Percentiles rank a stretch among this genome's conserved stretches.
Evolutionary conservation across 345 rosid genomes (phyloP).

Genomic region (Citrus maxima): DNA sequence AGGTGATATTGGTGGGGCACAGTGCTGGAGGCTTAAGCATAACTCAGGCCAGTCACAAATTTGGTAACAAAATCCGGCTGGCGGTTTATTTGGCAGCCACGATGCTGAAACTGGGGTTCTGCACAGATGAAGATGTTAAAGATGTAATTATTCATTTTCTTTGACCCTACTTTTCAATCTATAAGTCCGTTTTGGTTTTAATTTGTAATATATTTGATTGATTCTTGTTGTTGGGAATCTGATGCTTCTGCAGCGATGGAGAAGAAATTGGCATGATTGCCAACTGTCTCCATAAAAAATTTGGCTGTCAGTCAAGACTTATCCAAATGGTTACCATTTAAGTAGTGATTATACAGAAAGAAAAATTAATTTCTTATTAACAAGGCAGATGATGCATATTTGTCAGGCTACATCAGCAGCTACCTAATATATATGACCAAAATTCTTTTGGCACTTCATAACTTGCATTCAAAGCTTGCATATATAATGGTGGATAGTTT

Average conservation of each 20-base stretch:
- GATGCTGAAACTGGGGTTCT: constrained; percentile 65
- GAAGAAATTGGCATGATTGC: neutral
- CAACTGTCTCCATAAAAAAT: constrained; percentile 13
- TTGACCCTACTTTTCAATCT: neutral
- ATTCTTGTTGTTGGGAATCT: constrained; percentile 6
- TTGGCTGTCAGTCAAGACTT: constrained; percentile 14
- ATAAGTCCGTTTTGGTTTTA: neutral
- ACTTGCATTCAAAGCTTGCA: neutral
- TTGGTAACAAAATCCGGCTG: constrained; percentile 52
- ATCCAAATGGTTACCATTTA: neutral
- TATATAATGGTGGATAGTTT: neutral
- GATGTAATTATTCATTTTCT: constrained; percentile 34
- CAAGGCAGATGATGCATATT: neutral
- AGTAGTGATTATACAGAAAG: neutral
- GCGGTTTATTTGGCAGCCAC: constrained; percentile 78
- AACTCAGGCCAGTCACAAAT: constrained; percentile 56
- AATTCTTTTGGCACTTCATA: neutral
- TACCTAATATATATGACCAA: neutral
- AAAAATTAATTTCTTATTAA: neutral
- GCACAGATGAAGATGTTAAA: constrained; percentile 55
- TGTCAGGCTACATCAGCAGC: constrained; percentile 2
- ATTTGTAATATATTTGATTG: neutral
- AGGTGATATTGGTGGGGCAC: constrained; percentile 91
- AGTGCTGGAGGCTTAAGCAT: constrained; percentile 91
- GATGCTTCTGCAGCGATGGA: neutral